phyloP scores from a whole-genome alignment of 2,329 filamentous ascomycete genomes.

The Metarhizium anisopliae region DNA sequence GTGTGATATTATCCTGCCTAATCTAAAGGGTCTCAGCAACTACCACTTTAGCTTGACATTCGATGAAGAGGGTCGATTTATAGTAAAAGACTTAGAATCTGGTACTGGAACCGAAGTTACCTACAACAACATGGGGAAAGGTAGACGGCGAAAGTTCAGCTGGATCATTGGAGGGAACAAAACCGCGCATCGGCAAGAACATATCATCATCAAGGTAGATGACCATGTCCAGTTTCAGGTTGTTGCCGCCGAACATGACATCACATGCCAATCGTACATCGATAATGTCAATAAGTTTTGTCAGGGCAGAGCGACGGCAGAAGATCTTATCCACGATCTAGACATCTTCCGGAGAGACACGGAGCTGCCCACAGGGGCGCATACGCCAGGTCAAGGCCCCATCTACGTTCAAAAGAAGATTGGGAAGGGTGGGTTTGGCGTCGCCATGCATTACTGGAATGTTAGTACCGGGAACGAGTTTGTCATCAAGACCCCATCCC shows the following conservation, averaged over 20 bases:
- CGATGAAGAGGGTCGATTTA: slow-evolving; percentile 9
- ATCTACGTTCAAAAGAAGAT: slow-evolving; percentile 9
- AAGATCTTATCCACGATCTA: slow-evolving; percentile 9
- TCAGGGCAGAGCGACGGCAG: slow-evolving; percentile 8
- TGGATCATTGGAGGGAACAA: slow-evolving; percentile 15
- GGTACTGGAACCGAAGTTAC: slow-evolving; percentile 14
- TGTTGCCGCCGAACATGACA: slow-evolving; percentile 6
- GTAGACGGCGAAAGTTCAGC: slow-evolving; percentile 11
- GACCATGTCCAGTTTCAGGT: slow-evolving; percentile 6
- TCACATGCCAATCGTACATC: slow-evolving; percentile 10
- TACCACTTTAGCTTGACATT: slow-evolving; percentile 14
- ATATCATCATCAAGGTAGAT: slow-evolving; percentile 8
- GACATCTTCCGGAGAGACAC: slow-evolving; percentile 6
- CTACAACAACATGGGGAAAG: slow-evolving; percentile 10
- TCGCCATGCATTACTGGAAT: slow-evolving; percentile 13
- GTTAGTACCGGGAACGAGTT: slow-evolving; percentile 13
- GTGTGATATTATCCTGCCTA: slow-evolving; percentile 10
- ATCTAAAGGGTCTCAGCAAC: slow-evolving; percentile 3
- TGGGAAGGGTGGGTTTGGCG: slow-evolving; percentile 12
- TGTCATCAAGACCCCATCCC: slow-evolving; percentile 15
- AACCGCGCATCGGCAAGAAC: not conserved
- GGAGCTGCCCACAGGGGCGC: slow-evolving; percentile 5
- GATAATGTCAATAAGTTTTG: slow-evolving; percentile 12
- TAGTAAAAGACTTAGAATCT: slow-evolving; percentile 15
- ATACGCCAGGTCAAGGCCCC: slow-evolving; percentile 6